These are phyloP conservation scores for Pneumocystis oryctolagi DNA, from an alignment of 1,139 yeast genomes.

Conservation along the genomic window DNA sequence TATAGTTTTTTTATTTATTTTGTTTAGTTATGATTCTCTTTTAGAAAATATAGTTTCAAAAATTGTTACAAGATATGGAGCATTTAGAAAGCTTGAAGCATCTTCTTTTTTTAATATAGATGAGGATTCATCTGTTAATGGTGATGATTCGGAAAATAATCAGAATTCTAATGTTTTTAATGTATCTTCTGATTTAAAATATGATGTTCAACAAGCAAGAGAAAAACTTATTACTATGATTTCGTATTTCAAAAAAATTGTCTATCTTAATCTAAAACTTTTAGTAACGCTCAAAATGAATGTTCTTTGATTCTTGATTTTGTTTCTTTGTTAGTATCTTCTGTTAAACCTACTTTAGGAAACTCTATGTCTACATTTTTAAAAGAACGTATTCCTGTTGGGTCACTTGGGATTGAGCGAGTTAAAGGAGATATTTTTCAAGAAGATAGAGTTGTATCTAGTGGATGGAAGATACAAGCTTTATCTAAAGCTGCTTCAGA, in stretches of 20 bases:
- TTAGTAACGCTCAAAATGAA: slow-evolving; percentile 66
- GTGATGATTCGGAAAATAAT: neutral
- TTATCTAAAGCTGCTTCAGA: neutral
- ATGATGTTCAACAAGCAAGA: neutral
- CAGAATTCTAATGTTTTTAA: neutral
- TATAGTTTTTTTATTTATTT: neutral
- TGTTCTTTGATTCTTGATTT: slow-evolving; percentile 78
- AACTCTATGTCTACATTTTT: slow-evolving; percentile 77
- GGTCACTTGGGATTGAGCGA: slow-evolving; percentile 60
- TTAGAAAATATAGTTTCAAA: neutral
- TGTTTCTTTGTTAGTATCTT: slow-evolving; percentile 67
- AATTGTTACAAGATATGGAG: neutral
- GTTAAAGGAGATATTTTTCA: slow-evolving; percentile 18
- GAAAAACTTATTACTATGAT: slow-evolving; percentile 1
- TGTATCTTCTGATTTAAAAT: neutral
- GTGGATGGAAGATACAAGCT: neutral
- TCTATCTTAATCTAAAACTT: neutral
- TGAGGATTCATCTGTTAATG: neutral
- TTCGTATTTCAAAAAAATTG: neutral
- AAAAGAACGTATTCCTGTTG: slow-evolving; percentile 60
- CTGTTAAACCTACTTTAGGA: slow-evolving; percentile 71
- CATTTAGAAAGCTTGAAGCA: neutral
- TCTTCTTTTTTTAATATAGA: neutral
- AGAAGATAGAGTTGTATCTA: neutral
- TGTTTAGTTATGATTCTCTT: neutral